phyloP scores from a whole-genome alignment of 2,329 filamentous ascomycete genomes.

The Microdochium paspali region DNA sequence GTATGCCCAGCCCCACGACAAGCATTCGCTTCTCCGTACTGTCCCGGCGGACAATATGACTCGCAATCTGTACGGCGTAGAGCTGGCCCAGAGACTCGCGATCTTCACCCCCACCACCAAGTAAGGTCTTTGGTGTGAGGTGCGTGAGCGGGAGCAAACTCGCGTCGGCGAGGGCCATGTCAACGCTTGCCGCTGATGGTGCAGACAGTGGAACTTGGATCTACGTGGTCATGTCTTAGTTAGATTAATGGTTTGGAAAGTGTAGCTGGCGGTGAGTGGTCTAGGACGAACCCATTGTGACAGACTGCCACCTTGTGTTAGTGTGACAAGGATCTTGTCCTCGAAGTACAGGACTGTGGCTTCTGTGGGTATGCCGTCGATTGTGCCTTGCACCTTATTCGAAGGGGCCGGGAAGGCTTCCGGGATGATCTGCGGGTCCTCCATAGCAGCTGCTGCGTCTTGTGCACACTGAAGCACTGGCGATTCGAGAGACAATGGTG shows the following conservation, averaged over 20 bases:
- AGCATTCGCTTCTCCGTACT: conserved; percentile 53
- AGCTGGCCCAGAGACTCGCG: conserved; percentile 81
- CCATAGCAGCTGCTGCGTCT: too few species aligned
- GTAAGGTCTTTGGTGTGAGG: conserved; percentile 75
- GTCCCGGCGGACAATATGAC: conserved; percentile 61
- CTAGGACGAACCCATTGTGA: conserved; percentile 75
- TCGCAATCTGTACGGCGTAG: conserved; percentile 82
- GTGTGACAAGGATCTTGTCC: conserved; percentile 84
- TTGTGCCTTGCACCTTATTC: conserved; percentile 46
- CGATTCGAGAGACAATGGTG: too few species aligned
- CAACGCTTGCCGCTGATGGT: conserved; percentile 52
- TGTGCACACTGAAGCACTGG: too few species aligned
- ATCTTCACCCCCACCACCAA: conserved; percentile 72
- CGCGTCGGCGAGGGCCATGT: conserved; percentile 44
- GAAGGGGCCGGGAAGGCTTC: conserved; percentile 62
- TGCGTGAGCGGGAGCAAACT: conserved; percentile 64
- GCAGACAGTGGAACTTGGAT: conserved; percentile 71
- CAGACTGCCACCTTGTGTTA: conserved; percentile 76
- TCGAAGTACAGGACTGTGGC: conserved; percentile 66
- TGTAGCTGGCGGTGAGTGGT: neutral
- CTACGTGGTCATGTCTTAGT: conserved; percentile 27
- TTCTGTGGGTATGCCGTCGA: conserved; percentile 63
- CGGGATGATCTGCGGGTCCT: conserved; percentile 13
- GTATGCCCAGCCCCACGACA: conserved; percentile 52
- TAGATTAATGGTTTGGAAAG: neutral